A percentile compares a stretch with the other conserved stretches of the same genome.
These are phyloP conservation scores for Cercophora samala DNA, from an alignment of 495 filamentous ascomycete species.

Conservation along the genomic window DNA sequence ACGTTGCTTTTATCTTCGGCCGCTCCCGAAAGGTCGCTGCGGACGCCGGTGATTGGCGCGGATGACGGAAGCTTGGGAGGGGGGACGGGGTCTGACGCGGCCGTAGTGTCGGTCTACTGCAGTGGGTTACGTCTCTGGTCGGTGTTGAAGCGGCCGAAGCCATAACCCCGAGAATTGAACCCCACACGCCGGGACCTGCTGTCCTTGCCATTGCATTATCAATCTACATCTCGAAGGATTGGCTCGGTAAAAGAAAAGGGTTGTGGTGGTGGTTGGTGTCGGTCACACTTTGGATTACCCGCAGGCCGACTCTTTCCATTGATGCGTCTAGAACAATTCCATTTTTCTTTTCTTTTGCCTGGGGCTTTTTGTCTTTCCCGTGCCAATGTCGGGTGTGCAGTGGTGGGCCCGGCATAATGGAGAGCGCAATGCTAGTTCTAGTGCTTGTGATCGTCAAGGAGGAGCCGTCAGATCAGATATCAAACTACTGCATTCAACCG, in stretches of 20 bases:
- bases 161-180: constrained; percentile 3
- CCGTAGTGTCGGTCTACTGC: no score
- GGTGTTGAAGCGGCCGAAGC: constrained; percentile 1
- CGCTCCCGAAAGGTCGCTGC: not conserved
- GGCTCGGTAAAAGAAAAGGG: not conserved
- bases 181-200: not conserved
- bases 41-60: not conserved
- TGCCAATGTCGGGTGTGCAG: not conserved
- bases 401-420: not conserved
- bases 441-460: not conserved
- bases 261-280: no score
- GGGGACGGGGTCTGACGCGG: no score
- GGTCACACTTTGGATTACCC: not conserved
- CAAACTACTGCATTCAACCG: not conserved
- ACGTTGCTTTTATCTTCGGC: not conserved
- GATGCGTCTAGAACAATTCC: not conserved
- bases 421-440: not conserved
- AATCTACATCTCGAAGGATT: not conserved
- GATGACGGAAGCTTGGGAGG: not conserved
- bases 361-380: not conserved
- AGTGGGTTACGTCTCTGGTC: no score
- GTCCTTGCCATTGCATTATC: not conserved
- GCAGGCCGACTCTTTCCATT: not conserved
- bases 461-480: not conserved
- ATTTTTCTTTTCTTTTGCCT: not conserved